phyloP scores from a whole-genome alignment of 2,329 filamentous ascomycete species.

The Sclerotinia subarctica region DNA sequence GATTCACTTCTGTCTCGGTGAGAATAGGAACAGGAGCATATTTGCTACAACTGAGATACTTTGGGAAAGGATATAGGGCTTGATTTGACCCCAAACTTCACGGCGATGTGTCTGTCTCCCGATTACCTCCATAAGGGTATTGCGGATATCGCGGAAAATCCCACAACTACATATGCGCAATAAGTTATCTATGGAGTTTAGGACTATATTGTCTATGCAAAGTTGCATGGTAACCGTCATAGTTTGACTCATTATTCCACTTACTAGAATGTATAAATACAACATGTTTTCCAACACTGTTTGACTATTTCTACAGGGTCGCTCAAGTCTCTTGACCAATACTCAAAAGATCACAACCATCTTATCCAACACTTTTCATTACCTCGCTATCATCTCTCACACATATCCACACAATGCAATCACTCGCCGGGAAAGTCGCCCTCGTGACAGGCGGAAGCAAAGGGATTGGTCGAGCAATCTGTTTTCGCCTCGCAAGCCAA shows the following conservation, averaged over 20 bases:
- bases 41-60: neutral
- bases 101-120: neutral
- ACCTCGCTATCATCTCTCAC: neutral
- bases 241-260: neutral
- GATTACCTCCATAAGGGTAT: neutral
- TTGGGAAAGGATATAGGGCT: neutral
- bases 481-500: conserved; percentile 53
- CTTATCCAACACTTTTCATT: neutral
- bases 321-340: neutral
- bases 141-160: conserved; percentile 3
- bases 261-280: neutral
- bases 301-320: neutral
- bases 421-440: conserved; percentile 35
- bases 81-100: neutral
- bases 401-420: conserved; percentile 23
- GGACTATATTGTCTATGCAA: neutral
- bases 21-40: too few relatives aligned
- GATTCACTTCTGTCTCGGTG: neutral
- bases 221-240: neutral
- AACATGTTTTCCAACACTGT: neutral
- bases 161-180: neutral
- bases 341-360: neutral
- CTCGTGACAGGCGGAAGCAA: conserved; percentile 47
- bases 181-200: conserved; percentile 4
- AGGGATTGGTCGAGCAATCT: conserved; percentile 59